Base-by-base conservation (phyloP, 1,139 yeast species). In the Torulaspora pretoriensis region DNA sequence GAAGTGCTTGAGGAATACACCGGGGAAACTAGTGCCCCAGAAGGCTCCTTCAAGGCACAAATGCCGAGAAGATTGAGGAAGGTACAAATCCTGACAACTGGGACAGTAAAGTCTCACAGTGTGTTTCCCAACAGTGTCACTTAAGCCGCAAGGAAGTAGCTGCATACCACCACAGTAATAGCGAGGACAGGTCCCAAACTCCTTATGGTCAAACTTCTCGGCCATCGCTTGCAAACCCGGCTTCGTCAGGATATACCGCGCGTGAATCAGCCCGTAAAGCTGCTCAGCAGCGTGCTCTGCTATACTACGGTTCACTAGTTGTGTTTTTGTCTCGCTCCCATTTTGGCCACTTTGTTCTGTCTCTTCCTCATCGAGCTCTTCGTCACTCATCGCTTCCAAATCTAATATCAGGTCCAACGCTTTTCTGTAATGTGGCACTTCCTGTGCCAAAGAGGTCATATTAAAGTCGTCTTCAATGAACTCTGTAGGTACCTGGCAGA, bases 381-480 rank as follows among this genome's bases (percentile, higher is more conserved):
- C 65, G 24, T 61, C 65, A 29, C 68, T 67, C 45, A 84, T 84
- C 1, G 95, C 88, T 56, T 87, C 96, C 40, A 88, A 80, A 63
- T 90, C 97, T 52, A 92, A 71, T 49, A 92, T 89, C 55, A 94
- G 77, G 66, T 90, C 96, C 52, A 92, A 70, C 3, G 97, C 97
- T 63, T 89, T 96, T 61, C 92, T 74, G 67, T 90, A 92, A 64
- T 83, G 86, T 7, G 97, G 96, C 4, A 92, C 96, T 52, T 85
- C 80, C 59, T 81, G 78, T 24, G 86, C 77, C 47, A 92, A 74
- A 2, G 97, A 97, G 1, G 97, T 90, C 57, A 92, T 73, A 62
- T 92, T 92, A 72, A 92, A 92, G 59, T 92, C 97, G 66, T 92
- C 99, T 59, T 90, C 97, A 53, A 92, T 88, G 64, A 89, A 92